These are phyloP conservation scores for Wallacemonas sp. DNA, from an alignment of 208 protist genomes.

Conservation along the genomic window DNA sequence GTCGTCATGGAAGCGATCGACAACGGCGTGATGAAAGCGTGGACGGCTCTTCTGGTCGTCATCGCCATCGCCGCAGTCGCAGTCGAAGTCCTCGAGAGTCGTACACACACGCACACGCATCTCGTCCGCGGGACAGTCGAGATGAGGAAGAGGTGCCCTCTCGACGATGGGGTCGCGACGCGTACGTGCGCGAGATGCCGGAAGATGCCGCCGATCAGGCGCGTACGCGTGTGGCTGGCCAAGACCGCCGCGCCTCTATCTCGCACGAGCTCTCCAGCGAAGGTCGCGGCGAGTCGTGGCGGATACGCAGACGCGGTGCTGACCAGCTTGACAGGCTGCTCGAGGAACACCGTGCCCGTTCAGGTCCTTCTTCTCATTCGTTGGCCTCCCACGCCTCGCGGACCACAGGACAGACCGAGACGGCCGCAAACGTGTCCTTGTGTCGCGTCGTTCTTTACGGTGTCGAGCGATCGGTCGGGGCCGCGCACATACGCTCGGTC, in stretches of 20 bases:
- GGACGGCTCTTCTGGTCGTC: background rate
- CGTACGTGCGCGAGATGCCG: background rate
- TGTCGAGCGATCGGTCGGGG: conserved; percentile 58
- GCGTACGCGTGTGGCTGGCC: too few relatives aligned
- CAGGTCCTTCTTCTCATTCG: background rate
- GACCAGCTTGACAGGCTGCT: conserved; percentile 1
- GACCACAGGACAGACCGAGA: background rate
- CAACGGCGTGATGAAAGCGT: background rate
- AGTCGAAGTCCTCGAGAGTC: too few relatives aligned
- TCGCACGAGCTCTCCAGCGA: too few relatives aligned
- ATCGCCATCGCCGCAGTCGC: conserved; percentile 14
- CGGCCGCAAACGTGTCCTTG: background rate
- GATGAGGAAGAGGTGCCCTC: background rate
- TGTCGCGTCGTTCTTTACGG: conserved; percentile 54
- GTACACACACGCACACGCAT: too few relatives aligned
- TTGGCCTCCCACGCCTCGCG: background rate
- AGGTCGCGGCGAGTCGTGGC: background rate
- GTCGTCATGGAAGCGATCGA: background rate
- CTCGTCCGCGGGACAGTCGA: background rate
- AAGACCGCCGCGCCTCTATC: too few relatives aligned
- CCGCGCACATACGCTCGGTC: conserved; percentile 50
- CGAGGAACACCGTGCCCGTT: background rate
- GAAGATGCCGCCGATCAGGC: too few relatives aligned
- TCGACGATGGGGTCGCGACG: background rate
- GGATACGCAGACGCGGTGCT: background rate